Evolutionary conservation across 2,329 filamentous ascomycete genomes (phyloP).

Genomic region (Colletotrichum truncatum): DNA sequence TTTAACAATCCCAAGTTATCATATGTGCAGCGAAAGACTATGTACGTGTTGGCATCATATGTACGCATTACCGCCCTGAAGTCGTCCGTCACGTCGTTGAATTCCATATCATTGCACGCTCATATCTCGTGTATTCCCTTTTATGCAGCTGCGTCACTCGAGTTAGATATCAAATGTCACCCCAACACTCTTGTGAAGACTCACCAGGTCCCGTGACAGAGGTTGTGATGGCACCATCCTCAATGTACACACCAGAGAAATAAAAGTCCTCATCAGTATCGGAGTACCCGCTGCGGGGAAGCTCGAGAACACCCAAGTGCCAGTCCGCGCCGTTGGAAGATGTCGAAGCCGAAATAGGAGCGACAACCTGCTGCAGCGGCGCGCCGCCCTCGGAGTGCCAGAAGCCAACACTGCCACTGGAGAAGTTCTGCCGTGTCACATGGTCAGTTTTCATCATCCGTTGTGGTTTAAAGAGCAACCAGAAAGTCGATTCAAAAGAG

Average conservation of each 20-base stretch:
- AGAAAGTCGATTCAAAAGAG: neutral
- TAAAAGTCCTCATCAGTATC: slow-evolving; percentile 72
- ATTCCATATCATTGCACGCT: no score
- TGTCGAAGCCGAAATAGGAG: slow-evolving; percentile 67
- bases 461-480: neutral
- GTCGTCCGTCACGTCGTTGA: neutral
- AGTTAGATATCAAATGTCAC: neutral
- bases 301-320: slow-evolving; percentile 76
- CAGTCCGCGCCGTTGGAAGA: slow-evolving; percentile 76
- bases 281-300: slow-evolving; percentile 65
- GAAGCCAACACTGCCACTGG: slow-evolving; percentile 68
- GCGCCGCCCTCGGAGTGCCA: slow-evolving; percentile 74
- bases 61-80: neutral
- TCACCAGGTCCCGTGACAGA: slow-evolving; percentile 38
- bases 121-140: no score
- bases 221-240: slow-evolving; percentile 51
- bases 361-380: slow-evolving; percentile 65
- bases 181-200: neutral
- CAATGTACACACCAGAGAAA: slow-evolving; percentile 77
- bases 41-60: neutral
- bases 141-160: neutral
- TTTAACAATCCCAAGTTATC: neutral
- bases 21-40: neutral
- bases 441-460: neutral
- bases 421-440: slow-evolving; percentile 59